Evolutionary conservation across 345 rosid genomes (phyloP).

Genomic region (Zanthoxylum bungeanum): DNA sequence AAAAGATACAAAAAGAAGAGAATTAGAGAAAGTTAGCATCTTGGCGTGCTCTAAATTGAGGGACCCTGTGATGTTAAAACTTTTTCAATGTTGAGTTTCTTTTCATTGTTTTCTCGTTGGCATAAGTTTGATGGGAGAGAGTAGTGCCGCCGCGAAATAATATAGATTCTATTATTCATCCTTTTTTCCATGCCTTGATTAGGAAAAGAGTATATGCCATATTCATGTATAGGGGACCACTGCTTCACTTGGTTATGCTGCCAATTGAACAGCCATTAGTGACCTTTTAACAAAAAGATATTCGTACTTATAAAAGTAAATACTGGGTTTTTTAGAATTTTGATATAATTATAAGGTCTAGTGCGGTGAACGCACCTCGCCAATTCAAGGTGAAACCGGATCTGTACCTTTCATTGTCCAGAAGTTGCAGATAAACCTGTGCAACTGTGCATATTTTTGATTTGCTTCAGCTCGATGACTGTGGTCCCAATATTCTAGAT

Average conservation of each 20-base stretch:
- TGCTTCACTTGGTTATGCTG: conserved; percentile 24
- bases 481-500: conserved; percentile 8
- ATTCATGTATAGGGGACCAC: conserved; percentile 37
- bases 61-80: conserved; percentile 34
- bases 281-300: conserved; percentile 16
- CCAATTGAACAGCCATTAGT: conserved; percentile 18
- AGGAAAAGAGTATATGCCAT: conserved; percentile 32
- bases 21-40: conserved; percentile 34
- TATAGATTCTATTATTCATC: conserved; percentile 15
- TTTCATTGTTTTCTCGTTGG: conserved; percentile 19
- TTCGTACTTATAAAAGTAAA: conserved; percentile 13
- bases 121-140: conserved; percentile 26
- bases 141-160: conserved; percentile 28
- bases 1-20: conserved; percentile 16
- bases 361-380: background rate
- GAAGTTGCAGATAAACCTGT: conserved; percentile 1
- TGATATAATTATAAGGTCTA: conserved; percentile 8
- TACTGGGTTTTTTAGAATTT: conserved; percentile 1
- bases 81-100: conserved; percentile 22
- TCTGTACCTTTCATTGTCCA: background rate
- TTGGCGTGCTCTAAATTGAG: conserved; percentile 37
- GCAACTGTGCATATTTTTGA: conserved; percentile 11
- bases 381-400: conserved; percentile 6
- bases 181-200: conserved; percentile 21
- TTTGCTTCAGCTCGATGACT: conserved; percentile 15